Evolutionary conservation across 2,329 filamentous ascomycete genomes (phyloP).

Genomic region (Fusarium austroafricanum): DNA sequence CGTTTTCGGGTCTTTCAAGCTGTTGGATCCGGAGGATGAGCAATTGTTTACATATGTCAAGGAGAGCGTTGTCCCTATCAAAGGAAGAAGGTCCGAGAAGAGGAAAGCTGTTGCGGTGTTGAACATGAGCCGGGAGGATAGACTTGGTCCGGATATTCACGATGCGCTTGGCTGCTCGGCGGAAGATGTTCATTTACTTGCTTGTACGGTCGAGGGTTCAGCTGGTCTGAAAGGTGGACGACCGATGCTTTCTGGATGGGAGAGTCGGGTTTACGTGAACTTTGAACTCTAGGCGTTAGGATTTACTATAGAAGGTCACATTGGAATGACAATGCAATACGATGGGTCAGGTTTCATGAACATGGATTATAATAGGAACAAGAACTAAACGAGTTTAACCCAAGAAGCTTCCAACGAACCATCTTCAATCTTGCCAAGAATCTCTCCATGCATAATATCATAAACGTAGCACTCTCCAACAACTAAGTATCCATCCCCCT

Average conservation of each 20-base stretch:
- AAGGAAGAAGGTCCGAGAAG: constrained; percentile 28
- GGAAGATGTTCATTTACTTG: constrained; percentile 40
- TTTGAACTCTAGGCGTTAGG: constrained; percentile 2
- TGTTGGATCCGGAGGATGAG: constrained; percentile 63
- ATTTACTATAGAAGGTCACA: rapidly evolving
- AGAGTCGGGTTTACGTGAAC: constrained; percentile 38
- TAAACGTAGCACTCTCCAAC: not conserved
- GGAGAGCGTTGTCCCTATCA: constrained; percentile 39
- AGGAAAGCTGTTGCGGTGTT: constrained; percentile 55
- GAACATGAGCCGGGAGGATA: constrained; percentile 58
- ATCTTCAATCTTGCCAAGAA: not conserved
- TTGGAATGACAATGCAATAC: not conserved
- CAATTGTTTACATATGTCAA: constrained; percentile 68
- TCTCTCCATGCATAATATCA: not conserved
- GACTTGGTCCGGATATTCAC: constrained; percentile 43
- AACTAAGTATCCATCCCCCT: rapidly evolving
- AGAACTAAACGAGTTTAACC: not conserved
- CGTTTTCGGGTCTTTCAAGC: constrained; percentile 69
- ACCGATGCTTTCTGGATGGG: constrained; percentile 26
- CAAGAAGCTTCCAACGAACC: rapidly evolving
- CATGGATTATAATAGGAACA: too few relatives aligned
- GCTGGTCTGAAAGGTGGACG: not conserved
- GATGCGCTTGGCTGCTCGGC: constrained; percentile 34
- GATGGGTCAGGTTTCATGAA: rapidly evolving
- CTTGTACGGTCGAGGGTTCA: constrained; percentile 36